Conservation (phyloP, 2,329 filamentous ascomycete genomes). For the Thermothelomyces thermophilus region DNA sequence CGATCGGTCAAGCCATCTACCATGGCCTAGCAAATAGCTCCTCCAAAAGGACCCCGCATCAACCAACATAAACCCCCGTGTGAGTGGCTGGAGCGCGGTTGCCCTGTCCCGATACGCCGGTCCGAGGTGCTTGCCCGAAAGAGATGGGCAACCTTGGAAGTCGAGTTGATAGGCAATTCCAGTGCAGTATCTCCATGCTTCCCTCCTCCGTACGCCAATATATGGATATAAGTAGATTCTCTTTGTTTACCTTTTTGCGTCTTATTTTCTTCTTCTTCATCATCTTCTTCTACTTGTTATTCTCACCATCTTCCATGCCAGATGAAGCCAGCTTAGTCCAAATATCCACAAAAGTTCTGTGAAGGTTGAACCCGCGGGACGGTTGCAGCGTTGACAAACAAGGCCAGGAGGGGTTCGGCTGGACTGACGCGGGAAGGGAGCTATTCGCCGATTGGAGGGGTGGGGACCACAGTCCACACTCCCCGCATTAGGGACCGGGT, state of each 20-base stretch:
- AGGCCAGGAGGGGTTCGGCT: background rate
- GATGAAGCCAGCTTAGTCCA: too few species aligned
- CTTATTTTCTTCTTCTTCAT: too few species aligned
- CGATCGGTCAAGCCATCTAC: too few species aligned
- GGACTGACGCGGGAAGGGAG: background rate
- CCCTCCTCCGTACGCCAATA: too few species aligned
- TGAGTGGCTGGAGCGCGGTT: slow-evolving; percentile 2
- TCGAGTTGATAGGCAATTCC: background rate
- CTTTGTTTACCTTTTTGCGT: too few species aligned
- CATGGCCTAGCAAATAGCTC: too few species aligned
- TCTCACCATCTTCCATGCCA: background rate
- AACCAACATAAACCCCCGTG: background rate
- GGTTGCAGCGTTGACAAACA: background rate
- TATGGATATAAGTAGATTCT: too few species aligned
- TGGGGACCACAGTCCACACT: too few species aligned
- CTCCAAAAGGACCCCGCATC: slow-evolving; percentile 7
- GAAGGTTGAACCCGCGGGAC: too few species aligned
- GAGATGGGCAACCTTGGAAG: background rate
- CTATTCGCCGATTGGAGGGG: slow-evolving; percentile 6
- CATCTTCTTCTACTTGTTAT: background rate
- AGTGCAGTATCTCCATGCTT: too few species aligned
- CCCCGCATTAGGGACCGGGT: slow-evolving; percentile 15
- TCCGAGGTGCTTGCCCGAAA: background rate
- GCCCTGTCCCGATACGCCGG: background rate
- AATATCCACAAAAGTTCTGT: too few species aligned